Conservation (phyloP, 2,329 filamentous ascomycete genomes). For the Aureobasidium lini region DNA sequence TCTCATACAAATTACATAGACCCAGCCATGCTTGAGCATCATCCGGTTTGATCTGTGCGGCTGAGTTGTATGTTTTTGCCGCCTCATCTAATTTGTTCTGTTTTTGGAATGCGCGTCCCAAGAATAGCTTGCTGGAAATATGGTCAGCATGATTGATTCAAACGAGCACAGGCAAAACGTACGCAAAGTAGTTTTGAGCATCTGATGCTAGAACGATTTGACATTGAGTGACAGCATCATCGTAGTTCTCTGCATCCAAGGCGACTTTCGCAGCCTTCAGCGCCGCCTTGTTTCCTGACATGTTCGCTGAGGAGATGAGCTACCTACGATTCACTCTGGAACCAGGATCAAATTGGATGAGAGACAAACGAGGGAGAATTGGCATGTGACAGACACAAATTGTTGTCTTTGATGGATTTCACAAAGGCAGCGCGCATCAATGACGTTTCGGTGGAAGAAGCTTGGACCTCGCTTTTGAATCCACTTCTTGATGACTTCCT, state of each 20-base stretch:
- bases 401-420: background rate
- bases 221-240: conserved; percentile 64
- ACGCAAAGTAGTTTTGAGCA: conserved; percentile 74
- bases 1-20: conserved; percentile 76
- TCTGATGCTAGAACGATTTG: conserved; percentile 64
- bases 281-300: conserved; percentile 52
- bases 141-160: background rate
- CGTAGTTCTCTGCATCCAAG: conserved; percentile 71
- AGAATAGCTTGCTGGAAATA: conserved; percentile 61
- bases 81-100: conserved; percentile 63
- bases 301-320: background rate
- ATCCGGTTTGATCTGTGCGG: conserved; percentile 61
- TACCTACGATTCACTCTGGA: background rate
- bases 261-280: conserved; percentile 76
- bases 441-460: background rate
- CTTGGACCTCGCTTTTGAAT: background rate
- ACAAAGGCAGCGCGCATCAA: background rate
- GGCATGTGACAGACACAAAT: conserved; percentile 5
- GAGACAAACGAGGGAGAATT: background rate
- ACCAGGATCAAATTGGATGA: background rate
- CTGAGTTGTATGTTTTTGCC: conserved; percentile 66
- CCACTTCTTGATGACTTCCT: background rate
- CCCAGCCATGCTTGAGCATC: conserved; percentile 90
- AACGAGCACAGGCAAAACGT: conserved; percentile 27
- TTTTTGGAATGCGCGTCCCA: conserved; percentile 79